A percentile compares a stretch with the other conserved stretches of the same genome.
phyloP scores from a whole-genome alignment of 2,329 filamentous ascomycete species.

The Cyclaneusma minus region DNA sequence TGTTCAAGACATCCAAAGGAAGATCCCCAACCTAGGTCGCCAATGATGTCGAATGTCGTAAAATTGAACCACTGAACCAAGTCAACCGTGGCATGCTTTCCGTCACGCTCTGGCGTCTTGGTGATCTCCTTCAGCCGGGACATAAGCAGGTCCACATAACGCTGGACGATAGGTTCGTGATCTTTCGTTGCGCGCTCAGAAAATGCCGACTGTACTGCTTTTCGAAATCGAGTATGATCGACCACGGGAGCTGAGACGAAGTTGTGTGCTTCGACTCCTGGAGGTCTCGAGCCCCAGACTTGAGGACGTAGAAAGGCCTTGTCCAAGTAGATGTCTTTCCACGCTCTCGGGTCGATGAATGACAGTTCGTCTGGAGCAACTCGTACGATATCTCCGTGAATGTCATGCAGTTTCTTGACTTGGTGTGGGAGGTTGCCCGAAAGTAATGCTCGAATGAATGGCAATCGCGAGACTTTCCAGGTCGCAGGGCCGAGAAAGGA shows the following conservation, averaged over 20 bases:
- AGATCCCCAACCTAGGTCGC: slow-evolving; percentile 19
- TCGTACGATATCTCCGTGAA: slow-evolving; percentile 19
- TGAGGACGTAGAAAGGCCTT: too few relatives aligned
- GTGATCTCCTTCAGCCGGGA: slow-evolving; percentile 14
- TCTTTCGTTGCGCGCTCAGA: slow-evolving; percentile 9
- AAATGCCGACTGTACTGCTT: too few relatives aligned
- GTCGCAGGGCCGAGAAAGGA: too few relatives aligned
- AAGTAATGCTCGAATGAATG: too few relatives aligned
- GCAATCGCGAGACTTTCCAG: too few relatives aligned
- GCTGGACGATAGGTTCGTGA: slow-evolving; percentile 18
- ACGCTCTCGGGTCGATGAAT: slow-evolving; percentile 19
- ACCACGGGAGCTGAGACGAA: too few relatives aligned
- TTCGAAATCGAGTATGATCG: too few relatives aligned
- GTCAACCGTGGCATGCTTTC: too few relatives aligned
- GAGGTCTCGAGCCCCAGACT: too few relatives aligned
- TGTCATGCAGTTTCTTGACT: slow-evolving; percentile 13
- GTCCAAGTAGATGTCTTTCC: slow-evolving; percentile 16
- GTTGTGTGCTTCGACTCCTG: too few relatives aligned
- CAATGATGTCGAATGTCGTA: slow-evolving; percentile 23
- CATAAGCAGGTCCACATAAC: slow-evolving; percentile 16
- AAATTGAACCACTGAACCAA: slow-evolving; percentile 12
- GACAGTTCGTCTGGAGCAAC: slow-evolving; percentile 20
- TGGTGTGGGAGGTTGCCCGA: slow-evolving; percentile 15
- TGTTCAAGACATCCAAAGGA: slow-evolving; percentile 17
- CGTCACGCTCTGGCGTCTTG: too few relatives aligned